A percentile compares a stretch with the other conserved stretches of the same genome.
These are phyloP conservation scores for Oryza punctata DNA, from an alignment of 176 grass and related monocot species.

Conservation along the genomic window DNA sequence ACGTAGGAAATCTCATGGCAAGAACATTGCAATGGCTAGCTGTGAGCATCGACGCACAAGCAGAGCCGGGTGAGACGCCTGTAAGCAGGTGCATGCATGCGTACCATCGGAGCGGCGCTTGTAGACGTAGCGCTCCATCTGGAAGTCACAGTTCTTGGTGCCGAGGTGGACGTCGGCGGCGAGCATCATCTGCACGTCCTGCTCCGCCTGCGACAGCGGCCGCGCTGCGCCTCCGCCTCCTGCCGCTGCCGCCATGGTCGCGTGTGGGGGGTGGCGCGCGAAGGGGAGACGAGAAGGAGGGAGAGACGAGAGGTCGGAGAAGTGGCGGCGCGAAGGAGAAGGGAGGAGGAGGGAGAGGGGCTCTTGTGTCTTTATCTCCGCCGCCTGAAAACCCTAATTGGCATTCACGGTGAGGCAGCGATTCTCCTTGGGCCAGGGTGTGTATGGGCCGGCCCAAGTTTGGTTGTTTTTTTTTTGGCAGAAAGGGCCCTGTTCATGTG, in stretches of 20 bases:
- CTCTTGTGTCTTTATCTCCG: constrained; percentile 27
- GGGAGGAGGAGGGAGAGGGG: background rate
- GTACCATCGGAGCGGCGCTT: constrained; percentile 83
- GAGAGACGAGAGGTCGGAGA: background rate
- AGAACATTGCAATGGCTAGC: background rate
- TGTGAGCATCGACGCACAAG: background rate
- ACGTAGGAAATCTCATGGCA: background rate
- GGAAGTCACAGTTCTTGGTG: constrained; percentile 97
- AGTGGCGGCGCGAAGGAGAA: constrained; percentile 27
- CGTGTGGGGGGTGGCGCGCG: background rate
- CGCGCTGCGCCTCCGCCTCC: constrained; percentile 29
- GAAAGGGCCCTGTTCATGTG: background rate
- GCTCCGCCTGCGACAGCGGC: constrained; percentile 72
- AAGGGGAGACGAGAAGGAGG: background rate
- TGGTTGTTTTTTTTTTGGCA: background rate
- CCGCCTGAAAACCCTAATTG: constrained; percentile 56
- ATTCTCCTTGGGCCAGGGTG: background rate
- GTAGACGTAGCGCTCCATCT: constrained; percentile 96
- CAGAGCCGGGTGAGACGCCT: background rate
- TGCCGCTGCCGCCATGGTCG: constrained; percentile 61
- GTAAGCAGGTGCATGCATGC: background rate
- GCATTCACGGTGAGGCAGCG: background rate
- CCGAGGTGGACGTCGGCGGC: constrained; percentile 94
- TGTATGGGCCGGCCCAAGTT: background rate
- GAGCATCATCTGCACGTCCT: constrained; percentile 95